phyloP scores from a whole-genome alignment of 78 protist genomes.

The slime mould (Dictyostelium discoideum) region DNA sequence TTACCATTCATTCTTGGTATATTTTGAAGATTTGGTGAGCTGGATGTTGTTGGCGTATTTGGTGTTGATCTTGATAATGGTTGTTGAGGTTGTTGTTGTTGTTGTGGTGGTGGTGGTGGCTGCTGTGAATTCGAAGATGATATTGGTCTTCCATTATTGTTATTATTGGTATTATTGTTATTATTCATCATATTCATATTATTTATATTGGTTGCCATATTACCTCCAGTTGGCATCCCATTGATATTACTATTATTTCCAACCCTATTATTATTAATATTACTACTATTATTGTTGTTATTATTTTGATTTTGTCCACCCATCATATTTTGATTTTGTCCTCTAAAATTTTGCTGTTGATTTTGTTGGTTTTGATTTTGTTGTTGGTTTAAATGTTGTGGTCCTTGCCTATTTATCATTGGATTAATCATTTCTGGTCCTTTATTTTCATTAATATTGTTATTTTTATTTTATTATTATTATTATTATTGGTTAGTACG shows the following conservation, averaged over 20 bases:
- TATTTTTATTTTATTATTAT: too few relatives aligned
- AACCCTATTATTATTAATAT: neutral
- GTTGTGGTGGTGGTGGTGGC: conserved; percentile 1
- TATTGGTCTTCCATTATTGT: neutral
- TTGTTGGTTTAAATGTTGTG: neutral
- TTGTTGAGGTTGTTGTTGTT: conserved; percentile 22
- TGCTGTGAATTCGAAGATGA: neutral
- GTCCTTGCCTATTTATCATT: conserved; percentile 29
- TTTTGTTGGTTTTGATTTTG: neutral
- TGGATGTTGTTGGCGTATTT: conserved; percentile 9
- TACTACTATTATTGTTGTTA: neutral
- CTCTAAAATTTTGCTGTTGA: neutral
- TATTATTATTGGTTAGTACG: neutral
- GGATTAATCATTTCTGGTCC: conserved; percentile 18
- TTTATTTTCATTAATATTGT: neutral
- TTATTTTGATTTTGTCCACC: neutral
- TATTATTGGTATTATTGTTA: neutral
- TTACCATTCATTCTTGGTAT: conserved; percentile 34
- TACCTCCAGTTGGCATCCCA: neutral
- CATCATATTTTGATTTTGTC: neutral
- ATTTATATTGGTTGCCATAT: conserved; percentile 26
- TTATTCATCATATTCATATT: conserved; percentile 13
- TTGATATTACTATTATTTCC: neutral
- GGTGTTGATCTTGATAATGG: conserved; percentile 5
- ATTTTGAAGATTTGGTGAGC: conserved; percentile 17